phyloP scores from a whole-genome alignment of 1,284 basidiomycete genomes.

The Apiotrichum domesticum region DNA sequence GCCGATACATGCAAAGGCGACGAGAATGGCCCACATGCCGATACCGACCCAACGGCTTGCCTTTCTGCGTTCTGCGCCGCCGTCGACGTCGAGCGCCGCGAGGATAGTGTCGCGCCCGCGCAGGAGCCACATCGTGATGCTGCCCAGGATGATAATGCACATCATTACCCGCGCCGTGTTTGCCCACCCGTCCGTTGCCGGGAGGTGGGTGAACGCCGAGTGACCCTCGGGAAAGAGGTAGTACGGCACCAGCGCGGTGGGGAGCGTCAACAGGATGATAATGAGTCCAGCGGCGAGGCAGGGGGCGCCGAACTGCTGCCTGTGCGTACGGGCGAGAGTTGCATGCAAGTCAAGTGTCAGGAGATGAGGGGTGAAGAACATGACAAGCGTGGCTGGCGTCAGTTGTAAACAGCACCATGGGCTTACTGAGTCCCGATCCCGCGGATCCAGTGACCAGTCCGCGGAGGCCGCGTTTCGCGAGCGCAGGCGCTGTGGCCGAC shows the following conservation, averaged over 20 bases:
- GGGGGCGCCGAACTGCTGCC: slow-evolving; percentile 38
- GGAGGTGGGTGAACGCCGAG: slow-evolving; percentile 32
- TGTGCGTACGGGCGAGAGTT: slow-evolving; percentile 33
- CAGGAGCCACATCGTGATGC: slow-evolving; percentile 38
- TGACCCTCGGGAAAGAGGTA: slow-evolving; percentile 37
- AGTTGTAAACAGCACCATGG: neutral
- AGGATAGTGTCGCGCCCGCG: slow-evolving; percentile 43
- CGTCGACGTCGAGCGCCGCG: slow-evolving; percentile 33
- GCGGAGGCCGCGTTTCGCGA: slow-evolving; percentile 16
- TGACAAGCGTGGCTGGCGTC: slow-evolving; percentile 37
- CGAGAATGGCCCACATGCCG: slow-evolving; percentile 37
- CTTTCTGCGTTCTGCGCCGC: slow-evolving; percentile 32
- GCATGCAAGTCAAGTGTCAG: slow-evolving; percentile 44
- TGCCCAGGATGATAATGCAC: slow-evolving; percentile 31
- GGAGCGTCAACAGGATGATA: slow-evolving; percentile 40
- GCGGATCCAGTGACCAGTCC: slow-evolving; percentile 31
- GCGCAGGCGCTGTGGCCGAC: neutral
- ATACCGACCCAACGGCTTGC: slow-evolving; percentile 41
- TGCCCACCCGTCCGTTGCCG: slow-evolving; percentile 40
- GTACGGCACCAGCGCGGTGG: slow-evolving; percentile 47
- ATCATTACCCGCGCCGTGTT: slow-evolving; percentile 44
- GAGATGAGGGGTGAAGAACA: slow-evolving; percentile 45
- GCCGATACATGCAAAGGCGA: slow-evolving; percentile 34
- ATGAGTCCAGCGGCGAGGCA: slow-evolving; percentile 32
- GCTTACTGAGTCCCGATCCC: slow-evolving; percentile 42